Evolutionary conservation across 2,329 filamentous ascomycete genomes (phyloP), one percentile per base, ranked within the genome.

Genomic region (Colletotrichum viniferum): DNA sequence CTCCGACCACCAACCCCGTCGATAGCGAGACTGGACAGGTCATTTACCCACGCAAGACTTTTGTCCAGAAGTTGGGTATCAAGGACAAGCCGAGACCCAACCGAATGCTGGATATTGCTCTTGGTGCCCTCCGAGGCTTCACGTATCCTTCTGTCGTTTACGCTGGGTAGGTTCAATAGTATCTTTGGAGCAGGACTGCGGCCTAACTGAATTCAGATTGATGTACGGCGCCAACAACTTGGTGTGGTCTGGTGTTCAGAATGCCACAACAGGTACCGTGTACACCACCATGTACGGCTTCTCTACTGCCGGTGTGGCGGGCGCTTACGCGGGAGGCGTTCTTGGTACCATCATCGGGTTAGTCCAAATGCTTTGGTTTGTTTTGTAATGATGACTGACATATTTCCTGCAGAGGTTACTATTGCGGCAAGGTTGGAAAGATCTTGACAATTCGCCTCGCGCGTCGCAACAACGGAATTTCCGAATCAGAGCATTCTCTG

Each of bases 331-430:
- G 10, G 81, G 79, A 7, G 81, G 81, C 21, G 76, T 81, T 18
- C 84, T 90, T 28, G 87, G 87, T 24, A 87, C 87, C 9, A 70
- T 79, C n/a, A 79, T 89, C 55, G 86, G 78, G 73, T 81, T 24
- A 65, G 78, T 28, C n/a, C 58, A 10, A 36, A 4, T 8, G 3
- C 10, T 7, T 32, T 5, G 30, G 14, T 5, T 32, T 14, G 18
- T 21, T 14, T 36, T 7, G 16, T n/a, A 7, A 34, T 34, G 30
- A 32, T 24, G 8, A 24, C 58, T 62, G 32, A 62, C 28, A 18
- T 14, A 6, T 21, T 28, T 21, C 6, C 58, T 32, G 5, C 26
- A 77, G 78, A 21, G 76, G 79, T 13, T 78, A 76, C 18, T 81
- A 79, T 55, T 84, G 85, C 1, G 85, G 85, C 7, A 77, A 80